Base-by-base conservation (phyloP, 176 grass and related monocot genomes). In the barley (Hordeum vulgare) region DNA sequence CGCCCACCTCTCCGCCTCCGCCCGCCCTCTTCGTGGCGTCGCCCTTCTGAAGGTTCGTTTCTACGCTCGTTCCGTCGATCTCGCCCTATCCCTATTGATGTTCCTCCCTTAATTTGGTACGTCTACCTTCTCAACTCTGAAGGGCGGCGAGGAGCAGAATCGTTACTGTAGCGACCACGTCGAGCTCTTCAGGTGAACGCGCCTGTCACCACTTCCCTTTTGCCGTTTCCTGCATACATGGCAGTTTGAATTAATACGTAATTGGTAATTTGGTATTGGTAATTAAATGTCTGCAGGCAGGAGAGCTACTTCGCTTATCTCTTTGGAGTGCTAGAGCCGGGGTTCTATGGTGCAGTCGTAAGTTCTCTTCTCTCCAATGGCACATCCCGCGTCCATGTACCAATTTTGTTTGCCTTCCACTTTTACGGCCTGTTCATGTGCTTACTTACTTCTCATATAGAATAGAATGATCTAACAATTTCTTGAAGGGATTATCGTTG, bases 231-330 rank as follows among this genome's bases (percentile, higher is more conserved):
- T 31, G 41, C 41, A 44, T 17, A 49, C 7, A 8, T n/a, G 39
- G 25, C 3, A 35, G 49, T 66, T 66, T 28, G 12, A 44, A 8
- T 57, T 40, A 6, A 51, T 51, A 51, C 44, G 13, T 1, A 37
- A 23, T n/a, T n/a, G n/a, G n/a, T n/a, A n/a, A n/a, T n/a, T n/a
- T n/a, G n/a, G n/a, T n/a, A 58, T 10, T 78, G 41, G n/a, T 3
- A 35, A n/a, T n/a, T n/a, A n/a, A n/a, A 83, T 75, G 44, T 76
- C 44, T 60, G 75, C 81, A 97, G 95, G 86, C 92, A 97, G 86
- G 95, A 97, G 86, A 97, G 95, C 82, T 97, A 91, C 81, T 97
- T 97, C 61, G 92, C 95, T 3, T 97, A 93, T 73, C 86, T 94
- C 40, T 97, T 97, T 73, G 90, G 95, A 11, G 95, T 97, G 70